A percentile compares a stretch with the other conserved stretches of the same genome.
Conservation (phyloP, 352 stramenopile genomes). For the Pythium rhizo-oryzae region DNA sequence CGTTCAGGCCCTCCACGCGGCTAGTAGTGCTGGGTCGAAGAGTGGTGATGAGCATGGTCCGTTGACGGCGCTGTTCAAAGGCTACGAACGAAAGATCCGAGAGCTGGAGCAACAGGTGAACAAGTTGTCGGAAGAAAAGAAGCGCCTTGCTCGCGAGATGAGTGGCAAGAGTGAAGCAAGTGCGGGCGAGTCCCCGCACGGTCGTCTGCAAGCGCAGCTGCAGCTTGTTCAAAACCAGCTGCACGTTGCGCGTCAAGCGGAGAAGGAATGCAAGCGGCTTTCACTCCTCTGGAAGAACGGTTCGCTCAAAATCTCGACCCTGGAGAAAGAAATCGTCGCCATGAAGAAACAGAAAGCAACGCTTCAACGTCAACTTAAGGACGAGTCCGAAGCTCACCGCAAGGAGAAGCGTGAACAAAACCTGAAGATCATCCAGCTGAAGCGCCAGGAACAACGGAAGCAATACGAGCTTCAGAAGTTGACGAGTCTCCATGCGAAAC, state of each 20-base stretch:
- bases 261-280: conserved; percentile 44
- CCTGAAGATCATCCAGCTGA: conserved; percentile 54
- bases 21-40: background rate
- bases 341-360: conserved; percentile 53
- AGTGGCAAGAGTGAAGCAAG: conserved; percentile 13
- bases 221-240: conserved; percentile 36
- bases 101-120: conserved; percentile 37
- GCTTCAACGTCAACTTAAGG: conserved; percentile 43
- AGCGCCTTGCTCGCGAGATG: conserved; percentile 28
- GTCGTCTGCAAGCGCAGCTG: conserved; percentile 29
- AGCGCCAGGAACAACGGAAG: conserved; percentile 61
- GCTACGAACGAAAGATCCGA: conserved; percentile 49
- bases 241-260: conserved; percentile 37
- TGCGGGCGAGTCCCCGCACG: conserved; percentile 5
- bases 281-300: conserved; percentile 38
- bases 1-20: conserved; percentile 28
- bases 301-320: conserved; percentile 48
- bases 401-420: conserved; percentile 49
- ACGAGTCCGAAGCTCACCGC: conserved; percentile 42
- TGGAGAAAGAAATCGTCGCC: conserved; percentile 47
- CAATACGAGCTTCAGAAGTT: conserved; percentile 61
- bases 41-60: conserved; percentile 25
- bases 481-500: conserved; percentile 40
- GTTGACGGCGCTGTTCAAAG: conserved; percentile 36
- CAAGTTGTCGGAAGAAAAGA: conserved; percentile 36